Conservation (phyloP, 768 basidiomycete genomes). For the Lactarius indigo region DNA sequence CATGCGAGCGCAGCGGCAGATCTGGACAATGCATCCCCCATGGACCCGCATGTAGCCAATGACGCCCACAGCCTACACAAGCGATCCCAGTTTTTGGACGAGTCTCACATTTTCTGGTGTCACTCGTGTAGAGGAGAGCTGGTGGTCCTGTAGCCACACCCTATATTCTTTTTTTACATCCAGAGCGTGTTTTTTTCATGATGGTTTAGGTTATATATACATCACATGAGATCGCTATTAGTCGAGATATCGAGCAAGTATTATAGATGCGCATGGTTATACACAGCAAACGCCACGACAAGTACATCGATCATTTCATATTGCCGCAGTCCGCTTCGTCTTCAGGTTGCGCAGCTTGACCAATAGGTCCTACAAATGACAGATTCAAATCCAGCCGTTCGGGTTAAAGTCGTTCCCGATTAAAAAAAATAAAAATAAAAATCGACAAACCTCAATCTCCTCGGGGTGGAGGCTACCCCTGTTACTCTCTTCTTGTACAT, state of each 20-base stretch:
- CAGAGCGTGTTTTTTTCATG: background rate
- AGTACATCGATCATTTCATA: constrained; percentile 21
- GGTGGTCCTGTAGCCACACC: constrained; percentile 56
- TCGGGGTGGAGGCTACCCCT: constrained; percentile 61
- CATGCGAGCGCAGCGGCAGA: constrained; percentile 26
- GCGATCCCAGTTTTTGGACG: constrained; percentile 79
- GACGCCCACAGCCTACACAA: constrained; percentile 10
- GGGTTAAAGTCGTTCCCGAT: background rate
- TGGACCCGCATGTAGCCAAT: constrained; percentile 7
- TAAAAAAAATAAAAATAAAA: too few relatives aligned
- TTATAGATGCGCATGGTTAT: constrained; percentile 21
- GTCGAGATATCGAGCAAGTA: constrained; percentile 13
- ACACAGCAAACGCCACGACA: constrained; percentile 27
- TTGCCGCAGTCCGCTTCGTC: constrained; percentile 42
- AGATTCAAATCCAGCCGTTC: constrained; percentile 8
- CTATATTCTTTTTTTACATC: background rate
- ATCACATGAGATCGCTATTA: constrained; percentile 7
- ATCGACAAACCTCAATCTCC: constrained; percentile 62
- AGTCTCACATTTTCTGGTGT: constrained; percentile 90
- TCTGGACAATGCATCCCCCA: constrained; percentile 27
- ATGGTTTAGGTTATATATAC: constrained; percentile 8
- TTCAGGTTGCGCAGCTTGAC: constrained; percentile 52
- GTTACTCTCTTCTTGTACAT: constrained; percentile 62
- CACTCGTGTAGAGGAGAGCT: constrained; percentile 77
- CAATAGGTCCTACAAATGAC: constrained; percentile 35